These are phyloP conservation scores for Rhizodiscina lignyota DNA, from an alignment of 495 filamentous ascomycete genomes.

Conservation along the genomic window DNA sequence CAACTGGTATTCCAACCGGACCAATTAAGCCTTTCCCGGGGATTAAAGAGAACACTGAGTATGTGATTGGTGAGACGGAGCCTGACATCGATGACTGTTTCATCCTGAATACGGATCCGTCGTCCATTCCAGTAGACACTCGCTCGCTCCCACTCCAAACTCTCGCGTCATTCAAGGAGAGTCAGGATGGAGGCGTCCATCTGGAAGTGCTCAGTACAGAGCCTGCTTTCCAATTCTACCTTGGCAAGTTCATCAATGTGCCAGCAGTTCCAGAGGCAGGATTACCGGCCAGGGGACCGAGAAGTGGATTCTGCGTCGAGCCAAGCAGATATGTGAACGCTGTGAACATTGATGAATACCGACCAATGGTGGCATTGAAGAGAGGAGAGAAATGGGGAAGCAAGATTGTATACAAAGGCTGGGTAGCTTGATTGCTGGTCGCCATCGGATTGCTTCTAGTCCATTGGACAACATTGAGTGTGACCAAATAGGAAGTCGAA, in stretches of 20 bases:
- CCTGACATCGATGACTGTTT: slow-evolving; percentile 87
- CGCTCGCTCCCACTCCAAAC: slow-evolving; percentile 43
- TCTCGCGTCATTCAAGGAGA: slow-evolving; percentile 44
- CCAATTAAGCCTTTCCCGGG: slow-evolving; percentile 33
- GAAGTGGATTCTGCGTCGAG: slow-evolving; percentile 78
- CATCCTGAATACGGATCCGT: slow-evolving; percentile 46
- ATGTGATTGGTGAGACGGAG: slow-evolving; percentile 46
- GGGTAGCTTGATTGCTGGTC: slow-evolving; percentile 39
- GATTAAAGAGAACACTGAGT: slow-evolving; percentile 45
- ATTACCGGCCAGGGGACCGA: slow-evolving; percentile 39
- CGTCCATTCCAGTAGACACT: slow-evolving; percentile 59
- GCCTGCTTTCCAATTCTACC: slow-evolving; percentile 94
- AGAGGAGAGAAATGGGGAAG: slow-evolving; percentile 67
- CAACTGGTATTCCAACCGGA: slow-evolving; percentile 29
- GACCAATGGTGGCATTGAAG: slow-evolving; percentile 55
- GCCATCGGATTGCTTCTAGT: slow-evolving; percentile 19
- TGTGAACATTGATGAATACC: slow-evolving; percentile 64
- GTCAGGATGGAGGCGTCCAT: slow-evolving; percentile 54
- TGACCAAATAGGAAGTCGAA: too few species aligned
- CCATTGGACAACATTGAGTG: background rate
- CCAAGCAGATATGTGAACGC: slow-evolving; percentile 83
- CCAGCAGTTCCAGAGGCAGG: slow-evolving; percentile 39
- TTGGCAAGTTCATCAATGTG: slow-evolving; percentile 69
- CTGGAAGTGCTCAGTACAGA: slow-evolving; percentile 79
- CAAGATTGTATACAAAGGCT: slow-evolving; percentile 62